phyloP scores from a whole-genome alignment of 805 yeast species.

The Kuraishia floccosa region DNA sequence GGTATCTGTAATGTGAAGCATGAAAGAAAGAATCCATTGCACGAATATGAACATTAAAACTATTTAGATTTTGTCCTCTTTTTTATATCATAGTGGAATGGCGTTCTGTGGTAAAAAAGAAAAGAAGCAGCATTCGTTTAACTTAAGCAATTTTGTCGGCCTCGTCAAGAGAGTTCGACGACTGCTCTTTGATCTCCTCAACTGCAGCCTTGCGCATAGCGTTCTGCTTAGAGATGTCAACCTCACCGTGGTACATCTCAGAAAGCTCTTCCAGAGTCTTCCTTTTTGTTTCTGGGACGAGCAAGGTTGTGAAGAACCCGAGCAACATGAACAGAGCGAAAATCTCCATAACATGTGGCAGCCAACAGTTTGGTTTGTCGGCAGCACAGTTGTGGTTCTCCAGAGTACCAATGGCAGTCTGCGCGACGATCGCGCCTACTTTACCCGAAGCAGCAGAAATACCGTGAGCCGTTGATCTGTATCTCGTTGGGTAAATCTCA shows the following conservation, averaged over 20 bases:
- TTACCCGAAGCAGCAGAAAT: conserved; percentile 56
- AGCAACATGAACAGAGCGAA: conserved; percentile 74
- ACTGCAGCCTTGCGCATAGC: no score
- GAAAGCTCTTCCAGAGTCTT: conserved; percentile 66
- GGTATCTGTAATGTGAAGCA: no score
- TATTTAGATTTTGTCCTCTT: no score
- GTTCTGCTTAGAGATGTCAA: no score
- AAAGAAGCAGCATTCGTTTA: no score
- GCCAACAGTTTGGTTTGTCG: conserved; percentile 50
- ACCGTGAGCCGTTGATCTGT: conserved; percentile 61
- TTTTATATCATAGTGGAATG: no score
- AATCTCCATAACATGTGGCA: conserved; percentile 78
- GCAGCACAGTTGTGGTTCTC: conserved; percentile 58
- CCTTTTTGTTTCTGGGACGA: conserved; percentile 75
- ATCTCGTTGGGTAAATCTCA: conserved; percentile 53
- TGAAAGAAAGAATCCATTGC: no score
- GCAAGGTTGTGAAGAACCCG: conserved; percentile 46
- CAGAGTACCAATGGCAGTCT: conserved; percentile 64
- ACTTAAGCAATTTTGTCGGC: no score
- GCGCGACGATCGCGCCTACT: conserved; percentile 55
- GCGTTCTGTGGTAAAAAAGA: no score
- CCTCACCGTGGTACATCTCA: conserved; percentile 65
- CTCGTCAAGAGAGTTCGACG: no score
- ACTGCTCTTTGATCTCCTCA: no score
- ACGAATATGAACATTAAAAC: no score